Percentiles rank a stretch among this genome's conserved stretches.
These are phyloP conservation scores for Eucalyptus virginea DNA, from an alignment of 345 rosid genomes.

Conservation along the genomic window DNA sequence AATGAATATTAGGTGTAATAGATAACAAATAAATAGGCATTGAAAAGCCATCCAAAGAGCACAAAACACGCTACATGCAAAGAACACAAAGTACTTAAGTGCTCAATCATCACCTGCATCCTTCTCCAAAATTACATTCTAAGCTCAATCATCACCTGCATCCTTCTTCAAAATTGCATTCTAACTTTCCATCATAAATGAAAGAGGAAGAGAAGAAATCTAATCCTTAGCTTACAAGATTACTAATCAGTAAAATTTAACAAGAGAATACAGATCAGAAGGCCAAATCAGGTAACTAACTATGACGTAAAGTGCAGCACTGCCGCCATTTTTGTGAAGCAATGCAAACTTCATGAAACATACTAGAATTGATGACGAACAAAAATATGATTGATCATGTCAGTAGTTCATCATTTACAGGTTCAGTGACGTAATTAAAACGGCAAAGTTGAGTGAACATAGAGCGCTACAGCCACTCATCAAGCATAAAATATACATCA, in stretches of 20 bases:
- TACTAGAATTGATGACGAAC: not conserved
- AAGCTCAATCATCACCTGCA: not conserved
- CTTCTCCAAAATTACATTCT: not conserved
- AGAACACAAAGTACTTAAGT: not conserved
- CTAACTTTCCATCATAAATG: not conserved
- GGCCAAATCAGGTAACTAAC: not conserved
- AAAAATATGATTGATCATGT: not conserved
- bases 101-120: not conserved
- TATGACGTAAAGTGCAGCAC: not conserved
- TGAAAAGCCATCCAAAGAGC: not conserved
- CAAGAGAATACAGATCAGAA: not conserved
- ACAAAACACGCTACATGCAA: not conserved
- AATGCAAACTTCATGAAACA: not conserved
- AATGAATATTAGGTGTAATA: not conserved
- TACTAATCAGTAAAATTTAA: not conserved
- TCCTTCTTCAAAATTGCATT: not conserved
- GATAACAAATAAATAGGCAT: not conserved
- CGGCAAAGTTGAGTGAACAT: not conserved
- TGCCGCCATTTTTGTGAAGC: not conserved
- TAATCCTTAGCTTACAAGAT: not conserved
- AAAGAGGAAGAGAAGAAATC: not conserved
- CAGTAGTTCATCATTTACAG: not conserved
- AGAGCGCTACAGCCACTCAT: not conserved
- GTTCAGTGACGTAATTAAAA: not conserved
- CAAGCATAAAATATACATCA: not conserved